These are phyloP conservation scores for Lasiodiplodia theobromae DNA, from an alignment of 2,329 filamentous ascomycete species.

Conservation along the genomic window DNA sequence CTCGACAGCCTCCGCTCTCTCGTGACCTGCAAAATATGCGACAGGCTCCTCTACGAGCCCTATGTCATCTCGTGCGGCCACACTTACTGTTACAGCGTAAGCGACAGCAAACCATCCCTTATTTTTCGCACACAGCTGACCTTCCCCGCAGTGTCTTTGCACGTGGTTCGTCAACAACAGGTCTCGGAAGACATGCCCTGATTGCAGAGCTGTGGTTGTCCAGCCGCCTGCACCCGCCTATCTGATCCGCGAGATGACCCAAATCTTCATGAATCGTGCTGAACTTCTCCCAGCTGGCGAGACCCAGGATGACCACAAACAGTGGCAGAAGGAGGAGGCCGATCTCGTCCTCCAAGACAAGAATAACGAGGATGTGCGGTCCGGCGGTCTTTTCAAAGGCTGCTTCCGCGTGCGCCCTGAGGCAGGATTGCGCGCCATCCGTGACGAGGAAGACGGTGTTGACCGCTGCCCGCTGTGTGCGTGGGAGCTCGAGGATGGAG, in stretches of 20 bases:
- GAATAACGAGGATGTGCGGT: slow-evolving; percentile 55
- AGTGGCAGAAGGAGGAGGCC: slow-evolving; percentile 66
- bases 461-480: slow-evolving; percentile 68
- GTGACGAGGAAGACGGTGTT: slow-evolving; percentile 61
- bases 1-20: slow-evolving; percentile 67
- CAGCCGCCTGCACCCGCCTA: slow-evolving; percentile 70
- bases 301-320: slow-evolving; percentile 66
- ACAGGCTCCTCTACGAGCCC: slow-evolving; percentile 72
- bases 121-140: slow-evolving; percentile 36
- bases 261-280: slow-evolving; percentile 65
- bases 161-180: slow-evolving; percentile 63
- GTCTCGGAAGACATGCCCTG: slow-evolving; percentile 70
- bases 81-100: slow-evolving; percentile 73
- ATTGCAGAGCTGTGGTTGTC: slow-evolving; percentile 67
- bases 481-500: slow-evolving; percentile 69
- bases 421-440: slow-evolving; percentile 16
- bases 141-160: slow-evolving; percentile 59
- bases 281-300: slow-evolving; percentile 70
- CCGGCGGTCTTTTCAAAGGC: slow-evolving; percentile 69
- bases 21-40: slow-evolving; percentile 73
- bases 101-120: slow-evolving; percentile 40
- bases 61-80: slow-evolving; percentile 73
- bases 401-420: slow-evolving; percentile 54
- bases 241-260: slow-evolving; percentile 69
- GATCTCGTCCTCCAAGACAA: slow-evolving; percentile 67